Conservation (phyloP, 331 rosid species). For the Ulmus americana region DNA sequence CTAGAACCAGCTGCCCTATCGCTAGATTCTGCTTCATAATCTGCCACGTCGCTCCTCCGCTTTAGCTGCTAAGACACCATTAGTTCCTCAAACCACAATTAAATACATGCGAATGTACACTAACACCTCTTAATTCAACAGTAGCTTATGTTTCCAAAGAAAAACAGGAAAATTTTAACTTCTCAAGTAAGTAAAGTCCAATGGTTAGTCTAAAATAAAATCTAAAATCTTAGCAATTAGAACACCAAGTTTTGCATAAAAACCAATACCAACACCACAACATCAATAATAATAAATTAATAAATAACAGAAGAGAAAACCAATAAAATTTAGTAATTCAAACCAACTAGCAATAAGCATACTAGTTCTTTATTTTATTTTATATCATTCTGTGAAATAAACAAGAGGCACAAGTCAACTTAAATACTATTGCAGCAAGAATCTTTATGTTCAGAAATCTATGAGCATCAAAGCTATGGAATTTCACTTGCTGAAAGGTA, state of each 20-base stretch:
- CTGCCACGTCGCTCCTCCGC: conserved; percentile 57
- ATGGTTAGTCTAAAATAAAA: too few species aligned
- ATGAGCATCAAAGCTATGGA: neutral
- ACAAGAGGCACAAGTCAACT: neutral
- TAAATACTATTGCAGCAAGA: neutral
- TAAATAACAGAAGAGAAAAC: too few species aligned
- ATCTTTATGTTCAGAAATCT: neutral
- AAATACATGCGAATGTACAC: neutral
- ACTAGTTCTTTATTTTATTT: neutral
- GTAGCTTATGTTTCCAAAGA: too few species aligned
- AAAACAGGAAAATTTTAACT: too few species aligned
- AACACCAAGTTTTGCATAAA: too few species aligned
- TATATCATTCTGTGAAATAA: neutral
- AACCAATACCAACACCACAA: too few species aligned
- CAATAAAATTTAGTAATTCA: neutral
- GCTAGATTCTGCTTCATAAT: conserved; percentile 59
- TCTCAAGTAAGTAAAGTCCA: too few species aligned
- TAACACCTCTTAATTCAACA: too few species aligned
- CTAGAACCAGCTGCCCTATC: conserved; percentile 49
- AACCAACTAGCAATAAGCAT: neutral
- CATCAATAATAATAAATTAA: too few species aligned
- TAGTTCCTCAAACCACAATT: conserved; percentile 15
- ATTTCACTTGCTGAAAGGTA: neutral
- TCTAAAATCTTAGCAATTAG: too few species aligned
- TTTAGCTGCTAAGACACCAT: conserved; percentile 49